A percentile compares a stretch with the other conserved stretches of the same genome.
phyloP scores from a whole-genome alignment of 208 protist species.

The Leishmania tropica region DNA sequence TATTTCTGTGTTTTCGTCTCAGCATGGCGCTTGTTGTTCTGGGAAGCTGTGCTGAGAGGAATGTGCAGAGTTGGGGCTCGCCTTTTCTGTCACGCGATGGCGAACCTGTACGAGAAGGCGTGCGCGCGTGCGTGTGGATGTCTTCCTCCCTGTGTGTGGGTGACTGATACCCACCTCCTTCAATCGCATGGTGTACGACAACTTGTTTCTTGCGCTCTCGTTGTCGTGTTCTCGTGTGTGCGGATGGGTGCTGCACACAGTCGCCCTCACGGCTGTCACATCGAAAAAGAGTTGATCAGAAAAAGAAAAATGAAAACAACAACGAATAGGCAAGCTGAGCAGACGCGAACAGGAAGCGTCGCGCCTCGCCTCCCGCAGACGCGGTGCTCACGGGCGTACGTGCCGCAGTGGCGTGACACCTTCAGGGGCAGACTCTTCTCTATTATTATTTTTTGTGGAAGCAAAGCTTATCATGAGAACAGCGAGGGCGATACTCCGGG shows the following conservation, averaged over 20 bases:
- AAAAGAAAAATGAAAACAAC: neutral
- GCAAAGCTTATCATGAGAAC: neutral
- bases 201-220: neutral
- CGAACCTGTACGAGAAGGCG: neutral
- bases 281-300: neutral
- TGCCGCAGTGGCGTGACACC: neutral
- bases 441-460: neutral
- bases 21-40: neutral
- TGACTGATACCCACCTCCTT: neutral
- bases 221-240: neutral
- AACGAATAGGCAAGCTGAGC: neutral
- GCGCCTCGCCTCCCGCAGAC: neutral
- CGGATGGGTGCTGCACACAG: neutral
- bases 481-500: neutral
- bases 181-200: neutral
- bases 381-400: neutral
- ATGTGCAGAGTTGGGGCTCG: neutral
- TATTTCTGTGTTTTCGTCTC: neutral
- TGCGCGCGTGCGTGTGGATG: neutral
- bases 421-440: neutral
- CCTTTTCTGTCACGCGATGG: neutral
- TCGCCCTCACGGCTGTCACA: neutral
- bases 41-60: neutral
- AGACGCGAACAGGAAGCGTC: neutral
- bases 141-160: neutral